Evolutionary conservation across 345 rosid species (phyloP).

Genomic region (Jatropha curcas): DNA sequence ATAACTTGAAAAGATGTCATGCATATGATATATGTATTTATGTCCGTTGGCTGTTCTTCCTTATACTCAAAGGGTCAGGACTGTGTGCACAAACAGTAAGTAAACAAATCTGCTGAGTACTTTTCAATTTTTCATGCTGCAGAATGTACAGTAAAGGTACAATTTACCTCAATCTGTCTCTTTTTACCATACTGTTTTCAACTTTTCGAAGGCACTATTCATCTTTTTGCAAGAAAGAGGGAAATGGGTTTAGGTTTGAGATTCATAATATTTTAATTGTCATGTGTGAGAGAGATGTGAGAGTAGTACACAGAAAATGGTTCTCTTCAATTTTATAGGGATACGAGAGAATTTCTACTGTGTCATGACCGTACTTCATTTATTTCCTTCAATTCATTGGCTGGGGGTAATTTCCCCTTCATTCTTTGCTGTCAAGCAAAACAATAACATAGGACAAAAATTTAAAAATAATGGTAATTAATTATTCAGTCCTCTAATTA

Average conservation of each 20-base stretch:
- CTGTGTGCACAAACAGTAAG: conserved; percentile 19
- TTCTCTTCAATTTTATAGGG: background rate
- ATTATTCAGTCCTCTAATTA: too few species aligned
- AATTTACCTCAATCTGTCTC: background rate
- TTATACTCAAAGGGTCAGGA: conserved; percentile 3
- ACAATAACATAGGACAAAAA: too few species aligned
- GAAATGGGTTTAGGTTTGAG: background rate
- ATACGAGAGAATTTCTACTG: background rate
- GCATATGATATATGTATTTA: too few species aligned
- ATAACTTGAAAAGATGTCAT: too few species aligned
- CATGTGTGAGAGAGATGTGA: background rate
- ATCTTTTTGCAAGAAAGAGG: too few species aligned
- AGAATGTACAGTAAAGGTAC: background rate
- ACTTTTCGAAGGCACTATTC: background rate
- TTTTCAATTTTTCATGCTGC: background rate
- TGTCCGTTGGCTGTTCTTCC: too few species aligned
- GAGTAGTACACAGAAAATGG: background rate
- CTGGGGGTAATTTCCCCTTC: too few species aligned
- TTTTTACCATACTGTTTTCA: background rate
- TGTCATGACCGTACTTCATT: too few species aligned
- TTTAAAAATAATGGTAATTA: too few species aligned
- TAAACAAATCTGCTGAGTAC: conserved; percentile 9
- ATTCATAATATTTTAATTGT: background rate
- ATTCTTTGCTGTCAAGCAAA: too few species aligned
- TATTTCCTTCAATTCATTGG: too few species aligned